phyloP scores from a whole-genome alignment of 345 rosid genomes.

The Carallia pectinifolia region DNA sequence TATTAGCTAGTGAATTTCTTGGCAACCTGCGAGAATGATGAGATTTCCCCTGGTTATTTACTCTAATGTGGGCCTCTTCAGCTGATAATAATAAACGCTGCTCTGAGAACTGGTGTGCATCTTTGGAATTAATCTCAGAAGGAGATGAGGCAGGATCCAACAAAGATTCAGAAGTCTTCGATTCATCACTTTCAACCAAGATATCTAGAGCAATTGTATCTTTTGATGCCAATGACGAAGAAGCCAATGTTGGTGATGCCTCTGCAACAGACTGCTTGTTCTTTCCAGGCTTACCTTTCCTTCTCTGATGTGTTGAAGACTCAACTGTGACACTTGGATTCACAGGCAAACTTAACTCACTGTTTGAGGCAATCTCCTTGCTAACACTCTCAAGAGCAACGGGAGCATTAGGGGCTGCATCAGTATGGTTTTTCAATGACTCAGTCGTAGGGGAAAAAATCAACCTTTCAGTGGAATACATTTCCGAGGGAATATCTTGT shows the following conservation, averaged over 20 bases:
- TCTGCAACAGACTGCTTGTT: constrained; percentile 65
- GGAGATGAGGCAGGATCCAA: constrained; percentile 27
- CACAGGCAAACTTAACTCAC: constrained; percentile 37
- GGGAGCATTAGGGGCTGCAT: constrained; percentile 30
- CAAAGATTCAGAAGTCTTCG: constrained; percentile 41
- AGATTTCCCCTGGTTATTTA: constrained; percentile 59
- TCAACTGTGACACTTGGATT: constrained; percentile 39
- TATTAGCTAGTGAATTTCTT: constrained; percentile 49
- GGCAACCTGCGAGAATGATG: constrained; percentile 60
- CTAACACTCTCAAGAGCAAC: constrained; percentile 30
- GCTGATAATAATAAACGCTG: constrained; percentile 39
- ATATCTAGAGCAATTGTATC: constrained; percentile 32
- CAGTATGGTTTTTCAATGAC: constrained; percentile 28
- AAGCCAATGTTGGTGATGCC: constrained; percentile 32
- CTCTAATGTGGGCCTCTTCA: constrained; percentile 53
- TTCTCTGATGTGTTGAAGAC: constrained; percentile 49
- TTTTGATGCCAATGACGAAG: constrained; percentile 29
- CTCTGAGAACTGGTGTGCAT: constrained; percentile 47
- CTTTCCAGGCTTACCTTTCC: constrained; percentile 55
- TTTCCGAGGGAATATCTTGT: constrained; percentile 42
- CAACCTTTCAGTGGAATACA: constrained; percentile 36
- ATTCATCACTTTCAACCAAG: constrained; percentile 38
- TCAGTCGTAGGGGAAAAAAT: constrained; percentile 27
- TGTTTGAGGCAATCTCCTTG: constrained; percentile 33
- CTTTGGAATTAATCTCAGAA: constrained; percentile 34